These are phyloP conservation scores for Polygonum maritimum DNA, from an alignment of 148 eudicot species.

Conservation along the genomic window DNA sequence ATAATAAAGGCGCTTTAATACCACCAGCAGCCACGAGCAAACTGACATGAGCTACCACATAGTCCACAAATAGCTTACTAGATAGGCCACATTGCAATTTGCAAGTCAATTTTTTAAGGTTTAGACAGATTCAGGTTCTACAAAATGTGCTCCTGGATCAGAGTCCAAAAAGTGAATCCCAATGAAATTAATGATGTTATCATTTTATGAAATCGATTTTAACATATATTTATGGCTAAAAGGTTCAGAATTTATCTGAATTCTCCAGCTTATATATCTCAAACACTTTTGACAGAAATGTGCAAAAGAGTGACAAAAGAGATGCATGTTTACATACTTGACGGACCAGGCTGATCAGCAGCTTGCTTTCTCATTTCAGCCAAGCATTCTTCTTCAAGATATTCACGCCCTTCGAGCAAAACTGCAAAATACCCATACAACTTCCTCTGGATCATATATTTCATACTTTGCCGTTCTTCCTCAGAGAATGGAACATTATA, in stretches of 20 bases:
- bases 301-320: background rate
- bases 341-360: conserved; percentile 45
- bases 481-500: conserved; percentile 57
- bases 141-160: background rate
- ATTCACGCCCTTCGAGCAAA: conserved; percentile 70
- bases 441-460: conserved; percentile 56
- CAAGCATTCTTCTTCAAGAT: conserved; percentile 51
- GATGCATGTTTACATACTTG: conserved; percentile 30
- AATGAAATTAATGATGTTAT: background rate
- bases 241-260: background rate
- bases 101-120: background rate
- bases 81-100: background rate
- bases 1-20: background rate
- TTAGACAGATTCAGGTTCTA: background rate
- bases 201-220: background rate
- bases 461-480: conserved; percentile 58
- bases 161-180: too few relatives aligned
- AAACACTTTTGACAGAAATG: background rate
- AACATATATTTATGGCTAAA: background rate
- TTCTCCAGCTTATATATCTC: background rate
- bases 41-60: background rate
- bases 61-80: background rate
- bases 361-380: conserved; percentile 25
- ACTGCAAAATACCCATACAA: conserved; percentile 57
- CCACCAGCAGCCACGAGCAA: background rate